phyloP scores from a whole-genome alignment of 73 alveolate species.

The Paramecium sonneborni region DNA sequence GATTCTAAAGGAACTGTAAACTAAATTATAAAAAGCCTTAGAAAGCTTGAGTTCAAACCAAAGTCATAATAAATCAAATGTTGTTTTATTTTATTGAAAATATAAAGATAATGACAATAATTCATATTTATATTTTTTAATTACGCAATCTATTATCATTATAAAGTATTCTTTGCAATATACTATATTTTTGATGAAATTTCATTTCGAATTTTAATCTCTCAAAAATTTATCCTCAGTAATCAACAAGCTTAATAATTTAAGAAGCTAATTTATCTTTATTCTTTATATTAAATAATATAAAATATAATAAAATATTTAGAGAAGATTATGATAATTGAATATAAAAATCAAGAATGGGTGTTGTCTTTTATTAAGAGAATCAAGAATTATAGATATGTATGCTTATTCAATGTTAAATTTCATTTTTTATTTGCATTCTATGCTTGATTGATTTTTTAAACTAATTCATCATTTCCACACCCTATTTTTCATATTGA shows the following conservation, averaged over 20 bases:
- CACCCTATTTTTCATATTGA: not conserved
- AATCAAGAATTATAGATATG: no score
- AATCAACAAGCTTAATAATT: no score
- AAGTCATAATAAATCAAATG: not conserved
- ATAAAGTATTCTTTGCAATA: not conserved
- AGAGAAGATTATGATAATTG: no score
- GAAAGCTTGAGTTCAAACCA: not conserved
- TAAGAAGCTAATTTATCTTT: no score
- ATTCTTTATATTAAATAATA: no score
- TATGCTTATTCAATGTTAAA: not conserved
- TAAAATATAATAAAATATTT: no score
- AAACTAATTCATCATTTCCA: not conserved
- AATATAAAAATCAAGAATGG: no score
- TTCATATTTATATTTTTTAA: not conserved
- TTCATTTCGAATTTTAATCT: no score
- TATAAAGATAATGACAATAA: not conserved
- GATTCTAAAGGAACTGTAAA: not conserved
- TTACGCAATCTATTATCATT: not conserved
- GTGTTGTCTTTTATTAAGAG: no score
- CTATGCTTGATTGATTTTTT: not conserved
- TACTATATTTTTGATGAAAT: not conserved
- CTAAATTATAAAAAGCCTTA: not conserved
- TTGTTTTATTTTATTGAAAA: not conserved
- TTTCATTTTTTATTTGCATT: not conserved
- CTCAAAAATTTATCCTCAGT: no score